Evolutionary conservation across 148 eudicot genomes (phyloP), one percentile per base, ranked within the genome.

Genomic region (Mesembryanthemum crystallinum): DNA sequence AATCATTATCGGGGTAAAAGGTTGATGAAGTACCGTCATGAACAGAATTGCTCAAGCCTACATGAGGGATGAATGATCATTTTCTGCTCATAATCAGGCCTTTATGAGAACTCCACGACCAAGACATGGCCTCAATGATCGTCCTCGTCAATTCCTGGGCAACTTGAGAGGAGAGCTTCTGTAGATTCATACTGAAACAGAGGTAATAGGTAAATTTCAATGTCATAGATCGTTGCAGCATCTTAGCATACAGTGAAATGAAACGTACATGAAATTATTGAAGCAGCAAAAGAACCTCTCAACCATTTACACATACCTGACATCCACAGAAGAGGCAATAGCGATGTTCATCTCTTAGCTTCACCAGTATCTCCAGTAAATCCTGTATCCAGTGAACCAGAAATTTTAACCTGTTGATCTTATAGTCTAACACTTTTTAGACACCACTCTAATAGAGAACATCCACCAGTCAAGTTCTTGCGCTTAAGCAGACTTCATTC

Each of bases 271-370:
- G 21, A 28, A 35, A 21, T 67, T 39, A 69, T 25, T 67, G 6
- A 42, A 67, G 57, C 1, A 10, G 58, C 10, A 18, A 67, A 12
- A 9, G 8, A 21, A 13, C n/a, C 20, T 21, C 21, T 25, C 33
- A 10, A 17, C 17, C 60, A 72, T 28, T 25, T n/a, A 70, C 65
- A n/a, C 86, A 37, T 54, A 91, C 98, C 91, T 87, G 89, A 77
- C 88, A 94, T 71, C 98, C 98, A 73, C 98, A 91, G 78, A 94
- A 94, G 78, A 94, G 98, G 82, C 98, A 94, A 82, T 94, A 94
- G 30, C 54, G 77, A 81, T 86, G 86, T 71, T 90, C 97, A 60
- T 89, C 92, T 85, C 98, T 86, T 69, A 94, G 89, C 81, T 84
- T 88, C 88, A 80, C 64, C 85, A 91, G 82, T 73, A 91, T 77